These are phyloP conservation scores for Vigna mungo DNA, from an alignment of 306 rosid species.

Conservation along the genomic window DNA sequence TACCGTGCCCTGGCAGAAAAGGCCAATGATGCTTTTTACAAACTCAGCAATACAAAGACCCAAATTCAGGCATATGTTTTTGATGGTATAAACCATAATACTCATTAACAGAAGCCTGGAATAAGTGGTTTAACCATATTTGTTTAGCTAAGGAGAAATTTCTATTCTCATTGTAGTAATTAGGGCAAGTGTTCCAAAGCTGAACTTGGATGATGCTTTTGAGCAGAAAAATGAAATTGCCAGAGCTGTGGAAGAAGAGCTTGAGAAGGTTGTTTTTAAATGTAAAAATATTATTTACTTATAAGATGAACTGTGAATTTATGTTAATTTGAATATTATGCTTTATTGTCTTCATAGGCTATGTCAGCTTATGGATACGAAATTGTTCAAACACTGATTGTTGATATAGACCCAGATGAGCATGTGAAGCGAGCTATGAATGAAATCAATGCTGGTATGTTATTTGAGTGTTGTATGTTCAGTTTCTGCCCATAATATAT, in stretches of 20 bases:
- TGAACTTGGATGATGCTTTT: constrained; percentile 84
- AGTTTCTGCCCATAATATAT: neutral
- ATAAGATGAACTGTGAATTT: constrained; percentile 22
- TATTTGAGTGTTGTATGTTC: constrained; percentile 28
- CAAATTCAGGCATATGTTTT: constrained; percentile 97
- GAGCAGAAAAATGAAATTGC: constrained; percentile 98
- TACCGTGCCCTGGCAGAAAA: constrained; percentile 84
- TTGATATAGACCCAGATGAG: constrained; percentile 89
- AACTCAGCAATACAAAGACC: constrained; percentile 83
- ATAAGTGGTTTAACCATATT: constrained; percentile 11
- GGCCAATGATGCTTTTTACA: constrained; percentile 93
- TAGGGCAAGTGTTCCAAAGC: constrained; percentile 93
- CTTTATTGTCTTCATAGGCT: constrained; percentile 61
- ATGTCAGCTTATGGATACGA: constrained; percentile 96
- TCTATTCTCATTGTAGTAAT: constrained; percentile 63
- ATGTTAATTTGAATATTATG: constrained; percentile 37
- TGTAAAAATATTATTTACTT: neutral
- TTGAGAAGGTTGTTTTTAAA: constrained; percentile 70
- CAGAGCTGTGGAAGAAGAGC: constrained; percentile 90
- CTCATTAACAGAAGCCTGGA: constrained; percentile 33
- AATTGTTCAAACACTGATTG: constrained; percentile 91
- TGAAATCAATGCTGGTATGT: constrained; percentile 90
- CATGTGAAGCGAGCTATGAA: constrained; percentile 97
- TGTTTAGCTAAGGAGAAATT: constrained; percentile 34
- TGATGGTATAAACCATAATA: constrained; percentile 66